phyloP scores from a whole-genome alignment of 23 red algal species.

The Gracilaria domingensis region DNA sequence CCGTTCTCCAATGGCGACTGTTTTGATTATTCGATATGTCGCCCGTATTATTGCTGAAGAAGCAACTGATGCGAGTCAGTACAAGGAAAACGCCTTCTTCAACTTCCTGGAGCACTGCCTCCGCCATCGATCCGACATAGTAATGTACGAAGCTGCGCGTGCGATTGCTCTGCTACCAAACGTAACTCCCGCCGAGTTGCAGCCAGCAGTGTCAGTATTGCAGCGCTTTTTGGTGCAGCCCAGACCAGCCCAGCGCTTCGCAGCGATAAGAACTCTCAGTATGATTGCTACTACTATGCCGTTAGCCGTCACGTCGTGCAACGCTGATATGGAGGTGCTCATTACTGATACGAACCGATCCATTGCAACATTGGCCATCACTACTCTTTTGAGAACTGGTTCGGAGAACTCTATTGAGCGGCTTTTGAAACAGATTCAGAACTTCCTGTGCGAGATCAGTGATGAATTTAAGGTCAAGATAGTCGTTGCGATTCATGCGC shows the following conservation, averaged over 20 bases:
- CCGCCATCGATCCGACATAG: conserved; percentile 90
- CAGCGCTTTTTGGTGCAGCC: conserved; percentile 83
- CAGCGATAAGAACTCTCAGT: conserved; percentile 88
- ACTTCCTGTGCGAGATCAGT: conserved; percentile 90
- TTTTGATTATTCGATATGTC: conserved; percentile 91
- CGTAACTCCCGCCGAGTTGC: conserved; percentile 74
- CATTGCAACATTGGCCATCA: conserved; percentile 94
- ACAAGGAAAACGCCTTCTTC: conserved; percentile 65
- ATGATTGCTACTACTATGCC: conserved; percentile 77
- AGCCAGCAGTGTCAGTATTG: conserved; percentile 80
- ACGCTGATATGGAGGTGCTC: conserved; percentile 94
- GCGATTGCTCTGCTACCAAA: conserved; percentile 79
- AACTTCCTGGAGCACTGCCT: conserved; percentile 93
- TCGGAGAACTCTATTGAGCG: conserved; percentile 92
- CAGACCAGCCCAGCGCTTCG: conserved; percentile 76
- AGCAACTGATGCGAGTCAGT: neutral
- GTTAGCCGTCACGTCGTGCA: conserved; percentile 70
- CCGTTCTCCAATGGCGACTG: conserved; percentile 90
- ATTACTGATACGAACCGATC: conserved; percentile 94
- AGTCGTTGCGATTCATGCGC: conserved; percentile 85
- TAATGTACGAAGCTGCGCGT: conserved; percentile 93
- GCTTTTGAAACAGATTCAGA: conserved; percentile 92
- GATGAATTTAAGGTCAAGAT: conserved; percentile 98
- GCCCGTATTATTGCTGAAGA: conserved; percentile 83
- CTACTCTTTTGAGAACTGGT: conserved; percentile 92